These are phyloP conservation scores for Basipetospora sp. DNA, from an alignment of 2,329 filamentous ascomycete species.

Conservation along the genomic window DNA sequence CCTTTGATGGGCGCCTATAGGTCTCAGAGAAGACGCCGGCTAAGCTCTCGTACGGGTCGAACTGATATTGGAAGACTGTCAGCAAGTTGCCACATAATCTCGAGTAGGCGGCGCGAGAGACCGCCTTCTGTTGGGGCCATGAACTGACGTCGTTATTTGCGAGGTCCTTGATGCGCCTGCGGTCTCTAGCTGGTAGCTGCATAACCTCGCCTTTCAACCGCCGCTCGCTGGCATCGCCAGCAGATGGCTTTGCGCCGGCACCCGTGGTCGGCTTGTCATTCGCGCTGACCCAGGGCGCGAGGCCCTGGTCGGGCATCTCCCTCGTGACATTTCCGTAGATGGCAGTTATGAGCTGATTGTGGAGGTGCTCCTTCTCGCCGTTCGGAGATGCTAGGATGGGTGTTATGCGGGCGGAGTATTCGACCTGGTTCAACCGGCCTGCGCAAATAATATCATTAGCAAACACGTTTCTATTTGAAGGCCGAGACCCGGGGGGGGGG, in stretches of 20 bases:
- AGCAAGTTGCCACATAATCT: not conserved
- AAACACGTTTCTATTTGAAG: too few relatives aligned
- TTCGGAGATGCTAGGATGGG: slow-evolving; percentile 41
- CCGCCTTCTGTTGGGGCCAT: not conserved
- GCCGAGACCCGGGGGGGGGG: not conserved
- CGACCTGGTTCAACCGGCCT: slow-evolving; percentile 50
- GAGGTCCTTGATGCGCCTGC: slow-evolving; percentile 52
- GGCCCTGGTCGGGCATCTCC: slow-evolving; percentile 52
- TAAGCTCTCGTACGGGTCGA: slow-evolving; percentile 40
- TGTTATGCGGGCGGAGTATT: slow-evolving; percentile 45
- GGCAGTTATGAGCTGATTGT: slow-evolving; percentile 53
- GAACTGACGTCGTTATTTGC: slow-evolving; percentile 44
- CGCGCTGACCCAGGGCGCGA: slow-evolving; percentile 57
- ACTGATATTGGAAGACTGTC: slow-evolving; percentile 19
- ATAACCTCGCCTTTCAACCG: slow-evolving; percentile 55
- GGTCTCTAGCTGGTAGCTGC: slow-evolving; percentile 52
- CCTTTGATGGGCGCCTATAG: slow-evolving; percentile 28
- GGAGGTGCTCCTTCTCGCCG: slow-evolving; percentile 47
- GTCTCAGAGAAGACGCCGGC: slow-evolving; percentile 37
- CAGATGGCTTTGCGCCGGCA: slow-evolving; percentile 45
- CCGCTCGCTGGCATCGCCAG: slow-evolving; percentile 50
- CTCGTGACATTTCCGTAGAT: slow-evolving; percentile 56
- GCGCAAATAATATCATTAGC: too few relatives aligned
- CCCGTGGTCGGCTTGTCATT: slow-evolving; percentile 50
- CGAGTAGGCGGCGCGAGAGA: too few relatives aligned